phyloP scores from a whole-genome alignment of 805 yeast species.

The Teunomyces stri region DNA sequence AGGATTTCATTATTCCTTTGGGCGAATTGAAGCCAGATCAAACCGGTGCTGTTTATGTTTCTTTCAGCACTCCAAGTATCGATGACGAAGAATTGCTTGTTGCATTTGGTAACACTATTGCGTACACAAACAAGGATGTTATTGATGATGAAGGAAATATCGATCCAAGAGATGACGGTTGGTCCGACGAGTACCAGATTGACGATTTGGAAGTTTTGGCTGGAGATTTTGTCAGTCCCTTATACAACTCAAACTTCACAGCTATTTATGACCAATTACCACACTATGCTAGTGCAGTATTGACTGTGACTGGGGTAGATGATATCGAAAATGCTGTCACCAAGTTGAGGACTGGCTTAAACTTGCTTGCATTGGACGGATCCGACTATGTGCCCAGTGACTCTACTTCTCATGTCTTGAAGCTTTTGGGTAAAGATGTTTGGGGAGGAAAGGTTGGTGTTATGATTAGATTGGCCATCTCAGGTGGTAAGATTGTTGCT shows the following conservation, averaged over 20 bases:
- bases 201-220: conserved; percentile 72
- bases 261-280: conserved; percentile 70
- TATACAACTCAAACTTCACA: conserved; percentile 75
- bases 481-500: conserved; percentile 59
- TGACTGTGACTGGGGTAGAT: conserved; percentile 51
- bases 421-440: conserved; percentile 76
- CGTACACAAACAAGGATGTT: conserved; percentile 76
- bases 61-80: conserved; percentile 60
- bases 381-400: conserved; percentile 62
- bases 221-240: conserved; percentile 80
- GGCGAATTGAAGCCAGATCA: conserved; percentile 69
- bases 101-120: conserved; percentile 62
- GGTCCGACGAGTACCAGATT: conserved; percentile 89
- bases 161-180: conserved; percentile 71
- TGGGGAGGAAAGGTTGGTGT: conserved; percentile 57
- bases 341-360: conserved; percentile 50
- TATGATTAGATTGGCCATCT: conserved; percentile 47
- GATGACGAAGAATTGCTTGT: conserved; percentile 35
- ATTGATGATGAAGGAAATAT: conserved; percentile 69
- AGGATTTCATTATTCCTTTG: conserved; percentile 73
- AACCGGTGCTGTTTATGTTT: conserved; percentile 74
- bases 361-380: conserved; percentile 64
- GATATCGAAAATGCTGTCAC: conserved; percentile 43
- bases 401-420: conserved; percentile 66
- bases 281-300: conserved; percentile 60